A percentile compares a stretch with the other conserved stretches of the same genome.
These are phyloP conservation scores for Monosporascus sp. DNA, from an alignment of 2,329 filamentous ascomycete genomes.

Conservation along the genomic window DNA sequence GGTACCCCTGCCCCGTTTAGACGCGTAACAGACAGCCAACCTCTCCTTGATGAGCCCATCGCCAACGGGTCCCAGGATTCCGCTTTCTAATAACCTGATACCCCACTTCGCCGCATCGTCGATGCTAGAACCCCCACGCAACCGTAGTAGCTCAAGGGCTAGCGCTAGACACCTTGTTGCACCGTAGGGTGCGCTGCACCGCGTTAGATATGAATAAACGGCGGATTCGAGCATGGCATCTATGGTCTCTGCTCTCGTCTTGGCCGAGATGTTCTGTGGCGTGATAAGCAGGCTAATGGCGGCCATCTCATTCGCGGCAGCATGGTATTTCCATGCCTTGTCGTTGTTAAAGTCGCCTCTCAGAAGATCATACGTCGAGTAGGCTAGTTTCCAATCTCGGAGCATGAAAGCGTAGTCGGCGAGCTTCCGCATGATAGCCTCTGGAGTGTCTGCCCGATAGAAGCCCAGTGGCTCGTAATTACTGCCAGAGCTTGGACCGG, in stretches of 20 bases:
- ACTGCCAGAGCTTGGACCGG: constrained; percentile 43
- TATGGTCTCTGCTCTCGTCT: constrained; percentile 73
- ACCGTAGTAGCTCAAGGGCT: constrained; percentile 74
- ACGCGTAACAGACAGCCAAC: constrained; percentile 76
- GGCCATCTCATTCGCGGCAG: constrained; percentile 92
- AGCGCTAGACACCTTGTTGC: constrained; percentile 74
- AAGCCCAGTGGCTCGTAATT: constrained; percentile 81
- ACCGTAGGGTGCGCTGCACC: constrained; percentile 74
- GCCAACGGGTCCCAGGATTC: constrained; percentile 68
- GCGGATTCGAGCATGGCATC: constrained; percentile 87
- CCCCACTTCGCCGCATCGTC: constrained; percentile 89
- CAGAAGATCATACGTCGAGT: constrained; percentile 87
- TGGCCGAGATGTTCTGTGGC: constrained; percentile 66
- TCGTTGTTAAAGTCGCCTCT: constrained; percentile 87
- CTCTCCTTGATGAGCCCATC: constrained; percentile 83
- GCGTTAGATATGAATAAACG: constrained; percentile 85
- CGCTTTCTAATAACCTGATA: constrained; percentile 71
- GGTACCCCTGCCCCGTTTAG: constrained; percentile 63
- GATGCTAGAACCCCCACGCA: constrained; percentile 72
- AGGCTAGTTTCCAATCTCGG: constrained; percentile 88
- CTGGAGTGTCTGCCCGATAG: constrained; percentile 77
- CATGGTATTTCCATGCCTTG: constrained; percentile 95
- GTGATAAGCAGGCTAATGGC: constrained; percentile 78
- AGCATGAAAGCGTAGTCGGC: constrained; percentile 97
- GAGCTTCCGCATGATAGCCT: constrained; percentile 88